Conservation (phyloP, 495 filamentous ascomycete genomes). For the Trichoderma erinaceum region DNA sequence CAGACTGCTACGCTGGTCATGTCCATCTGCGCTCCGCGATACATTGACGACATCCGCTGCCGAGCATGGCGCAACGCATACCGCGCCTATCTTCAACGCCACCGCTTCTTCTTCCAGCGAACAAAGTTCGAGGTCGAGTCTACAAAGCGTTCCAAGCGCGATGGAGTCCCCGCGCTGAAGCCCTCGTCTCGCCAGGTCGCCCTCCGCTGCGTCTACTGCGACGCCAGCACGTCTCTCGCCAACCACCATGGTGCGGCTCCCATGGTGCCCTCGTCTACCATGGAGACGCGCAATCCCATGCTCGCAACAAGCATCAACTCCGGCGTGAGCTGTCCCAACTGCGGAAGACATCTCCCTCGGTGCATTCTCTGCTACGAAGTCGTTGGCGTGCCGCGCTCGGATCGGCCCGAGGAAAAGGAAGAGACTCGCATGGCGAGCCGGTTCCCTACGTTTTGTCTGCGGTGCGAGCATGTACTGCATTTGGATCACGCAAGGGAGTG, state of each 20-base stretch:
- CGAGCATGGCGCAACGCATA: conserved; percentile 77
- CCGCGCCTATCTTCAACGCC: conserved; percentile 67
- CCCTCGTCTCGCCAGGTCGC: conserved; percentile 70
- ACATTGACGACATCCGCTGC: conserved; percentile 72
- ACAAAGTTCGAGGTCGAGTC: conserved; percentile 59
- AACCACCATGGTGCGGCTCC: conserved; percentile 26
- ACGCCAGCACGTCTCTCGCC: conserved; percentile 42
- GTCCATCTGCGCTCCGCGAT: conserved; percentile 72
- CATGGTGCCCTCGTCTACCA: conserved; percentile 17
- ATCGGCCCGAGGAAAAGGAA: conserved; percentile 48
- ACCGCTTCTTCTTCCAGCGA: conserved; percentile 46
- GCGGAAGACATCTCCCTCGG: conserved; percentile 79
- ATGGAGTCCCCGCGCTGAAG: conserved; percentile 57
- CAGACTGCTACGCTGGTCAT: conserved; percentile 86
- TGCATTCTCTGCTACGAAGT: conserved; percentile 84
- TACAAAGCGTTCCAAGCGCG: conserved; percentile 51
- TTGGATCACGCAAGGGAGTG: conserved; percentile 81
- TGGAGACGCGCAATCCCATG: conserved; percentile 32
- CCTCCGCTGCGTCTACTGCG: conserved; percentile 79
- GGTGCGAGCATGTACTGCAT: conserved; percentile 86
- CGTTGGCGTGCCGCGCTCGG: conserved; percentile 73
- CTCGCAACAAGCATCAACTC: conserved; percentile 41
- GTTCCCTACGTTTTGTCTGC: conserved; percentile 74
- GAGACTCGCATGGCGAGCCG: conserved; percentile 41
- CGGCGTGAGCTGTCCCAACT: conserved; percentile 70